Evolutionary conservation across 306 rosid genomes (phyloP), one percentile per base, ranked within the genome.

Genomic region (Gleditsia sinensis): DNA sequence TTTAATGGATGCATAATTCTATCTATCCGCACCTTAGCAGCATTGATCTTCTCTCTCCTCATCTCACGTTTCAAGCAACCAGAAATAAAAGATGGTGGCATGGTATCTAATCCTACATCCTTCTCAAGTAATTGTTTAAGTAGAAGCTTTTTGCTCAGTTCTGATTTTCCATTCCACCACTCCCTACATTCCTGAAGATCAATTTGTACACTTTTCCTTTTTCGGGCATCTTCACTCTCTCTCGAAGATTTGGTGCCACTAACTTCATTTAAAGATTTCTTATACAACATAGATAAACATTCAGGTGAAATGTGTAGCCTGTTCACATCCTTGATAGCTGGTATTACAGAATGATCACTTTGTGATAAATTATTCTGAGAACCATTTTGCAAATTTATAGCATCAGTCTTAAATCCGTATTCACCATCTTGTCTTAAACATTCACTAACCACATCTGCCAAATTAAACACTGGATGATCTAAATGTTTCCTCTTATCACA

Each of bases 141-240:
- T 14, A 88, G 54, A 77, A 90, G 94, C 81, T 87, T 87, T 73
- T 80, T 86, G 84, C 89, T 90, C 74, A 90, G 57, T 23, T 82
- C 92, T n/a, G 98, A 88, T 67, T 88, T 83, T 23, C 94, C 98
- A 78, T 81, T 67, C 98, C 96, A 92, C 96, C 98, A 92, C 55
- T 92, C 87, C 1, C 81, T 43, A 63, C 90, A 84, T 0, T 69
- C 80, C 10, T 21, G 74, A 64, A 76, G 60, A 57, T 77, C 85
- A 42, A 76, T 28, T 32, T 30, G 54, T 21, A 61, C 42, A 40
- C 42, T 63, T 66, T 58, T 72, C 40, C 78, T 82, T 66, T 71
- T 65, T 45, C 30, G 74, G 74, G 71, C 67, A 61, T 53, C 77
- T 19, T 7, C 79, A 42, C 30, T 67, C 66, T 58, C 89, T 10